phyloP scores from a whole-genome alignment of 169 alveolate genomes.

The Plasmodium inui region DNA sequence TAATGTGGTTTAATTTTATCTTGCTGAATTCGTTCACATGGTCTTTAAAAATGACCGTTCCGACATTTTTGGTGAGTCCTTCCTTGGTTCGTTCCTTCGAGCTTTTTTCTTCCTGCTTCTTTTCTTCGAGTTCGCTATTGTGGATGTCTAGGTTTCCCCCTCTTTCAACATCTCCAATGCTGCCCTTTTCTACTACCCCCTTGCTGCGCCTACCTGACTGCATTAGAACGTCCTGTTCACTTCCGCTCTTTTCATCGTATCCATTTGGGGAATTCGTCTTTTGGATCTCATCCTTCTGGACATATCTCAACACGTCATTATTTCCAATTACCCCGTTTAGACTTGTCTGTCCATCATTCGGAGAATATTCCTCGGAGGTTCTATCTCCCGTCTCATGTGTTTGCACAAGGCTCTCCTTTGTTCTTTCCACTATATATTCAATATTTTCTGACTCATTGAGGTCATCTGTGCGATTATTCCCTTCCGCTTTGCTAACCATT shows the following conservation, averaged over 20 bases:
- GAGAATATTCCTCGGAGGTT: neutral
- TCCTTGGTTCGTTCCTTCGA: neutral
- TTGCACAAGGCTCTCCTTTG: neutral
- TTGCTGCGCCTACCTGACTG: neutral
- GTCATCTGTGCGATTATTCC: neutral
- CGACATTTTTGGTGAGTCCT: conserved; percentile 17
- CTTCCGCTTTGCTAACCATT: neutral
- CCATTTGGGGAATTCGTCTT: neutral
- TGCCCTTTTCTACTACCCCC: neutral
- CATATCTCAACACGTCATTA: neutral
- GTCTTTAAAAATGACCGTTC: conserved; percentile 46
- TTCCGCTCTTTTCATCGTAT: neutral
- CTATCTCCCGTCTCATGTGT: neutral
- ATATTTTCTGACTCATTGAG: neutral
- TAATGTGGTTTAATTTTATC: conserved; percentile 64
- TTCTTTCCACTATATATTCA: neutral
- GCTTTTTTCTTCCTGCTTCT: neutral
- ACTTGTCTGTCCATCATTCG: neutral
- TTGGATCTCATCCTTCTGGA: neutral
- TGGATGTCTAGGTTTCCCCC: neutral
- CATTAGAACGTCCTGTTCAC: neutral
- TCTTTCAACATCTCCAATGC: neutral
- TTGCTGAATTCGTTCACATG: conserved; percentile 46
- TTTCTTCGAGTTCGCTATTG: neutral
- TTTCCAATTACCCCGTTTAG: neutral